A percentile compares a stretch with the other conserved stretches of the same genome.
Conservation (phyloP, 176 grass and related monocot genomes). For the Coix lacrymajobi region DNA sequence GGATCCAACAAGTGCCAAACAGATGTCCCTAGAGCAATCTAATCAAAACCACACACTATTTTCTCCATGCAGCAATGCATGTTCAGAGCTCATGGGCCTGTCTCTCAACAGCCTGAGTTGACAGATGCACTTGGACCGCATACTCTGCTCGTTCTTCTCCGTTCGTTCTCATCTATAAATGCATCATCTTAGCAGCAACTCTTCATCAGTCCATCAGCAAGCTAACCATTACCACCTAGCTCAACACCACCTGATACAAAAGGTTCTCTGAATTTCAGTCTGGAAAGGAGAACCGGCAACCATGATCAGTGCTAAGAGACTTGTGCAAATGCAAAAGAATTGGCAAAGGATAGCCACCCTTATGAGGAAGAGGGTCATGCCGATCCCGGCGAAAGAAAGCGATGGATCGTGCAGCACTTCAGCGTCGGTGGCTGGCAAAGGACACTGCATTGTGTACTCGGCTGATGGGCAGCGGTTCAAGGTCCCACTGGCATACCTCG, state of each 20-base stretch:
- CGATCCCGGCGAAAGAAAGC: background rate
- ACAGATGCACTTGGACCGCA: background rate
- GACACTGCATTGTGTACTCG: conserved; percentile 45
- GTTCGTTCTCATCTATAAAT: conserved; percentile 12
- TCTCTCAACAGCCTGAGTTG: conserved; percentile 8
- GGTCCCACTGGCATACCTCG: conserved; percentile 42
- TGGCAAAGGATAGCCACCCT: conserved; percentile 15
- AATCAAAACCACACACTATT: conserved; percentile 13
- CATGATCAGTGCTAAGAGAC: conserved; percentile 19
- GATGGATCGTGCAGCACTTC: background rate
- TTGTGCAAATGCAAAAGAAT: conserved; percentile 8
- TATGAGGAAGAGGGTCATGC: conserved; percentile 21
- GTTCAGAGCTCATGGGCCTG: conserved; percentile 35
- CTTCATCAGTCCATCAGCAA: background rate
- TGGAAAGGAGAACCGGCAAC: background rate
- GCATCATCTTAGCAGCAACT: background rate
- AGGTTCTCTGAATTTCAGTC: background rate
- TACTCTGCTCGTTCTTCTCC: background rate
- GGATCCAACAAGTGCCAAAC: background rate
- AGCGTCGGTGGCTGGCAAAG: conserved; percentile 13
- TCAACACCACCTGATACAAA: conserved; percentile 9
- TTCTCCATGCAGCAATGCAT: conserved; percentile 22
- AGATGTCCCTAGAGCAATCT: conserved; percentile 6
- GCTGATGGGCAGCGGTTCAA: conserved; percentile 22
- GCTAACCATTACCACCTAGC: background rate